Conservation (phyloP, 257 asterid genomes). For the Ehretia macrophylla region DNA sequence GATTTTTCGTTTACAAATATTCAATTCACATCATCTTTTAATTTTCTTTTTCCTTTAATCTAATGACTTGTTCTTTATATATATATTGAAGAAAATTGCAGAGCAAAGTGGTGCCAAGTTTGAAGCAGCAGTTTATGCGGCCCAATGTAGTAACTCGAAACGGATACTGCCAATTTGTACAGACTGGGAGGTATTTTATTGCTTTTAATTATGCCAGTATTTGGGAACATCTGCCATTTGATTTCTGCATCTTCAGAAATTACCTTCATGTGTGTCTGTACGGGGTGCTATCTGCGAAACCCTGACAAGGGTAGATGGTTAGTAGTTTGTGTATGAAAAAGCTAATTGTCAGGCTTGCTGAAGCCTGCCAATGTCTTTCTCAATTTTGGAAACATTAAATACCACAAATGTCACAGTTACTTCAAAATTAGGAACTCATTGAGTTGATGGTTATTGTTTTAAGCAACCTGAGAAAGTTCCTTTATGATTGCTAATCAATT, state of each 20-base stretch:
- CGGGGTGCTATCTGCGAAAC: not conserved
- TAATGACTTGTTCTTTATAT: constrained; percentile 25
- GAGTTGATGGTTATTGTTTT: too few species aligned
- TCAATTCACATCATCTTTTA: not conserved
- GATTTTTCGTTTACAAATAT: not conserved
- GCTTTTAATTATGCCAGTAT: constrained; percentile 10
- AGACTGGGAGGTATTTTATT: constrained; percentile 89
- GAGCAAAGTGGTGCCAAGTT: constrained; percentile 91
- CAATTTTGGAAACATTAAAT: too few species aligned
- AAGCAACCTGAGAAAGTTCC: too few species aligned
- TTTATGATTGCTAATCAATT: too few species aligned
- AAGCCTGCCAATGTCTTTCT: too few species aligned
- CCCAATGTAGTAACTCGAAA: constrained; percentile 85
- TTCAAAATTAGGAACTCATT: too few species aligned
- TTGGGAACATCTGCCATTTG: not conserved
- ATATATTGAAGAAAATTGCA: constrained; percentile 74
- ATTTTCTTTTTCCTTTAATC: constrained; percentile 9
- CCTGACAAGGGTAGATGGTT: not conserved
- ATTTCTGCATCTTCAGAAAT: not conserved
- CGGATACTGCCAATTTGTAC: constrained; percentile 92
- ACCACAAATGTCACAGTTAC: too few species aligned
- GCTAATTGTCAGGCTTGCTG: too few species aligned
- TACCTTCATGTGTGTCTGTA: not conserved
- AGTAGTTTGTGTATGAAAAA: too few species aligned
- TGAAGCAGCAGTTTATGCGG: constrained; percentile 90